Evolutionary conservation across 2,329 filamentous ascomycete species (phyloP), one percentile per base, ranked within the genome.

Genomic region (Neopestalotiopsis sp.): DNA sequence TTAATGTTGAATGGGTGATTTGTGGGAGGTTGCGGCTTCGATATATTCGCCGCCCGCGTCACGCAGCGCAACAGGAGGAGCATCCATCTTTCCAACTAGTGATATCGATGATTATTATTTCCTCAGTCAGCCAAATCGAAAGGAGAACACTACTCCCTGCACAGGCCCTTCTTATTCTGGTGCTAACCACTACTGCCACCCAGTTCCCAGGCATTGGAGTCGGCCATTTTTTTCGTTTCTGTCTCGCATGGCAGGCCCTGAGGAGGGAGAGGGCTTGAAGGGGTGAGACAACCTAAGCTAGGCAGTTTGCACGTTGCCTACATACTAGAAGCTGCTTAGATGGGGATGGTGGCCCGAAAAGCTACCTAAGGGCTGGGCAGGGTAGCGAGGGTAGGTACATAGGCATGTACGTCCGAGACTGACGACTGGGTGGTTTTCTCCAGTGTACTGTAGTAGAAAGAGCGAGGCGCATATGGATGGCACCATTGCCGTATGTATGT

Each of bases 301-400:
- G 42, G 42, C 42, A 45, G 42, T 45, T 14, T 28, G 24, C 24
- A 28, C 24, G 2, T 28, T 28, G 24, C 34, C 34, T 38, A 38
- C 34, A 7, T 38, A 38, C 34, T 38, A 38, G 34, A 20, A 17
- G 59, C n/a, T 34, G 12, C 59, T 40, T 61, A 13, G 32, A 61
- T 34, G 59, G 30, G 59, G 28, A 61, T 52, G 61, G 65, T 67
- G 65, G 65, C 32, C 65, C 66, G 65, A 69, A 38, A 68, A 66
- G 68, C 66, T 69, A 69, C 68, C 68, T 69, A 52, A 62, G 30
- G 57, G 58, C 60, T 66, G 66, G 58, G 66, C n/a, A 52, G n/a
- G 17, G 13, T n/a, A n/a, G n/a, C 9, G 45, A 52, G n/a, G n/a
- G 42, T 67, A 67, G 20, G 66, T 38, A 38, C 34, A 38, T 38